A percentile compares a stretch with the other conserved stretches of the same genome.
phyloP scores from a whole-genome alignment of 2,329 filamentous ascomycete species.

The Colletotrichum acutatum region DNA sequence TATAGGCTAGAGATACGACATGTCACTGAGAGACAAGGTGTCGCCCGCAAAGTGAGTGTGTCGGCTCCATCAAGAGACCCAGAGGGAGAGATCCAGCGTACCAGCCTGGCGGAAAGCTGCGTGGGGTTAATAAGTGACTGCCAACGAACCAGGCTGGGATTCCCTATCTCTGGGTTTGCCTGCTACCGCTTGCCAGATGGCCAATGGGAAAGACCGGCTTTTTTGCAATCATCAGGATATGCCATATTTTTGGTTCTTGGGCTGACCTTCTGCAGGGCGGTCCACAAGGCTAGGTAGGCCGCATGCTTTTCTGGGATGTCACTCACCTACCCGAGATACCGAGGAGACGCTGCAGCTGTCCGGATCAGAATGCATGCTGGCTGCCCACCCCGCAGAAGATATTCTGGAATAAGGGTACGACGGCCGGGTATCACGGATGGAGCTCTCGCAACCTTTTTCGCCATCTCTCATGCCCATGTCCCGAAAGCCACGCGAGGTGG shows the following conservation, averaged over 20 bases:
- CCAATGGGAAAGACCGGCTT: neutral
- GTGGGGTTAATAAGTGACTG: neutral
- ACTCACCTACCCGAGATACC: slow-evolving; percentile 1
- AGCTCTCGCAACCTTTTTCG: neutral
- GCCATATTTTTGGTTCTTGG: neutral
- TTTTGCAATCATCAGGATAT: neutral
- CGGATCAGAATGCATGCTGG: neutral
- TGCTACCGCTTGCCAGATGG: neutral
- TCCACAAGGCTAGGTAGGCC: slow-evolving; percentile 30
- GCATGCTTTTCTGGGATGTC: slow-evolving; percentile 7
- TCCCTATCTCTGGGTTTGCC: neutral
- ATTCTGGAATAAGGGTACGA: neutral
- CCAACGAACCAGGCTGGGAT: neutral
- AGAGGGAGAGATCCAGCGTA: neutral
- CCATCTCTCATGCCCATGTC: neutral
- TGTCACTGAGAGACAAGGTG: slow-evolving; percentile 3
- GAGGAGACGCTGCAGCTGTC: neutral
- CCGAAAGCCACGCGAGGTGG: neutral
- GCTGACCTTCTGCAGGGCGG: neutral
- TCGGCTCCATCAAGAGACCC: neutral
- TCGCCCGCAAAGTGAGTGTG: neutral
- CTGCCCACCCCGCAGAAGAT: neutral
- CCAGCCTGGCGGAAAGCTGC: neutral
- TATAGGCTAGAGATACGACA: neutral
- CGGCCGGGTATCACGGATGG: slow-evolving; percentile 20